These are phyloP conservation scores for Dryadomyces quercivorus DNA, from an alignment of 2,329 filamentous ascomycete genomes.

Conservation along the genomic window DNA sequence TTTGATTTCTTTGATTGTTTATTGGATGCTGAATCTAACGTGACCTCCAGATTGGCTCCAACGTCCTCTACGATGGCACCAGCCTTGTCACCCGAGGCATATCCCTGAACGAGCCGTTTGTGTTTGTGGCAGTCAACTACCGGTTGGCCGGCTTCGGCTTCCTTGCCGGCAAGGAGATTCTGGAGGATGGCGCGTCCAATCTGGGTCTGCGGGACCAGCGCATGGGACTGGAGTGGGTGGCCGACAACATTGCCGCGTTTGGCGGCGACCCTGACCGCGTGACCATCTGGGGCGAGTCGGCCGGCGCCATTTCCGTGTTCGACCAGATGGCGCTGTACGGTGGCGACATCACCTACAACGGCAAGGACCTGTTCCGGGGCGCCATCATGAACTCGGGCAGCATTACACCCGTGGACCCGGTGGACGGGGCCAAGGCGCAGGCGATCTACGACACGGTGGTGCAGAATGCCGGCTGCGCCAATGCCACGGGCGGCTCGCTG, in stretches of 20 bases:
- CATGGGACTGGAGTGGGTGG: constrained; percentile 61
- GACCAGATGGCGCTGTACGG: constrained; percentile 62
- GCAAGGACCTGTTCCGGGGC: constrained; percentile 59
- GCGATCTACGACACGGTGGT: constrained; percentile 51
- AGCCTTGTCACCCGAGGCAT: constrained; percentile 33
- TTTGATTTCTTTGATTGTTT: not conserved
- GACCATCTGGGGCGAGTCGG: constrained; percentile 67
- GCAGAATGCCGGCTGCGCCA: constrained; percentile 48
- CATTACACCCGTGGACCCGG: constrained; percentile 45
- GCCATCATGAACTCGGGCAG: constrained; percentile 69
- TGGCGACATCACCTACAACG: constrained; percentile 60
- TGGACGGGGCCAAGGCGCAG: constrained; percentile 56
- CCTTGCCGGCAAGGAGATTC: constrained; percentile 54
- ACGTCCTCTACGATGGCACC: constrained; percentile 38
- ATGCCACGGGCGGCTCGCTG: constrained; percentile 41
- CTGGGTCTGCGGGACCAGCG: constrained; percentile 62
- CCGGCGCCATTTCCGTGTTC: constrained; percentile 59
- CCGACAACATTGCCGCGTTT: constrained; percentile 65
- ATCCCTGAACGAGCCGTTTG: constrained; percentile 45
- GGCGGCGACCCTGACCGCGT: constrained; percentile 70
- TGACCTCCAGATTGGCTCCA: constrained; percentile 27
- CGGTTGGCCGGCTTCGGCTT: constrained; percentile 65
- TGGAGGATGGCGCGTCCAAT: constrained; percentile 55
- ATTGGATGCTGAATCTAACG: no score
- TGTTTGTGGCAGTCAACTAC: constrained; percentile 72